phyloP scores from a whole-genome alignment of 2,329 filamentous ascomycete genomes.

The Colletotrichum trifolii region DNA sequence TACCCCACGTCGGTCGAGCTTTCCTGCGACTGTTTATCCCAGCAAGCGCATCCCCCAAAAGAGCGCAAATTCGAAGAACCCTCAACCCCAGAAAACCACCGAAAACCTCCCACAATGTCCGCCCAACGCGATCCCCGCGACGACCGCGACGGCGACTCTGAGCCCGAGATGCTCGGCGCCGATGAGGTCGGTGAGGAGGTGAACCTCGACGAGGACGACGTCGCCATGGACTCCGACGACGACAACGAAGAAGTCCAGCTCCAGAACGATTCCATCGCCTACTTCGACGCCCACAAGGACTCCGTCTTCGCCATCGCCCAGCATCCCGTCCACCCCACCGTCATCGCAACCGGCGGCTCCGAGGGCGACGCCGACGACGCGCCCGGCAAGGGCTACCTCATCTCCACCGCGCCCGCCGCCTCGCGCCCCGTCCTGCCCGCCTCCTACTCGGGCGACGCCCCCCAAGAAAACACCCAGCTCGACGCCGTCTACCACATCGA shows the following conservation, averaged over 20 bases:
- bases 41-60: slow-evolving; percentile 7
- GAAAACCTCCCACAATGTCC: slow-evolving; percentile 24
- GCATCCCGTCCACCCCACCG: slow-evolving; percentile 80
- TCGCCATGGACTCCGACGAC: slow-evolving; percentile 82
- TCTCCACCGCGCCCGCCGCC: slow-evolving; percentile 76
- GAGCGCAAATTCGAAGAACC: neutral
- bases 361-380: slow-evolving; percentile 69
- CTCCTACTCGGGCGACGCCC: slow-evolving; percentile 72
- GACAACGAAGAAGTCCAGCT: slow-evolving; percentile 79
- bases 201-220: slow-evolving; percentile 68
- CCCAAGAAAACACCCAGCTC: slow-evolving; percentile 64
- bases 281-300: slow-evolving; percentile 91
- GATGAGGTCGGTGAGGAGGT: slow-evolving; percentile 85
- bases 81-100: neutral
- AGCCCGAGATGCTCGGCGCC: slow-evolving; percentile 78
- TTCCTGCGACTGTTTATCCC: neutral
- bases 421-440: slow-evolving; percentile 77
- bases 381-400: slow-evolving; percentile 85
- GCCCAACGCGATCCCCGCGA: slow-evolving; percentile 19
- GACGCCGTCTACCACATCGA: slow-evolving; percentile 78
- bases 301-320: slow-evolving; percentile 95
- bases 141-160: slow-evolving; percentile 33
- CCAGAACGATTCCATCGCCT: slow-evolving; percentile 91
- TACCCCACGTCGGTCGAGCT: slow-evolving; percentile 6
- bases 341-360: slow-evolving; percentile 87